Conservation (phyloP, 768 basidiomycete genomes). For the Podaxis mareebaensis region DNA sequence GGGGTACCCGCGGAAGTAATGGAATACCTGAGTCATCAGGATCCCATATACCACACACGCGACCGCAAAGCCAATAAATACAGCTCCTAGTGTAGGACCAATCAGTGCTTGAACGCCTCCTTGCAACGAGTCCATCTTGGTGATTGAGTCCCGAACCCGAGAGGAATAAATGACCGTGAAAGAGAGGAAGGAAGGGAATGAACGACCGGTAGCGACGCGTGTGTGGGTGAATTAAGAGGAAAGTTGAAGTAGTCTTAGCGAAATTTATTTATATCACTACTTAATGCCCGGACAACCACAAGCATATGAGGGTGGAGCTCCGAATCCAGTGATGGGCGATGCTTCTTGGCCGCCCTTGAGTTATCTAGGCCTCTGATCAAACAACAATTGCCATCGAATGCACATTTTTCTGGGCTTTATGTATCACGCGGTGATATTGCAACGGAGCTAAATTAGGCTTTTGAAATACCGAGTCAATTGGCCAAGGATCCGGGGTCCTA, state of each 20-base stretch:
- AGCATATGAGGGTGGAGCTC: neutral
- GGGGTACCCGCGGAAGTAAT: constrained; percentile 57
- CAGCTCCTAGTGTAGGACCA: constrained; percentile 58
- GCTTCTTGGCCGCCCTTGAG: constrained; percentile 1
- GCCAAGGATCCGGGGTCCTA: too few relatives aligned
- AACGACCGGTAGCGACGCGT: neutral
- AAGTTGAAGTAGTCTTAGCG: neutral
- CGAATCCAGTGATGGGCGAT: neutral
- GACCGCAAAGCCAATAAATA: constrained; percentile 57
- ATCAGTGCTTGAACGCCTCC: constrained; percentile 18
- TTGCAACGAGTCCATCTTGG: neutral
- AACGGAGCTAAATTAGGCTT: too few relatives aligned
- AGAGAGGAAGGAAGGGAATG: neutral
- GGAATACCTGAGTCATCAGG: constrained; percentile 51
- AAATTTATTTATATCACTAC: constrained; percentile 6
- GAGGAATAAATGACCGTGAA: neutral
- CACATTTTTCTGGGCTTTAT: neutral
- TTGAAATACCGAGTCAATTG: too few relatives aligned
- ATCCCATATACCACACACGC: constrained; percentile 58
- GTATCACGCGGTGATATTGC: too few relatives aligned
- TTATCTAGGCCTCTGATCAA: neutral
- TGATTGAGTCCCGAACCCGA: neutral
- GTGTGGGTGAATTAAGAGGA: neutral
- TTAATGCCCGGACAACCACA: neutral
- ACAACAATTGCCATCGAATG: neutral